Conservation (phyloP, 2,329 filamentous ascomycete genomes). For the Fusarium buxicola region DNA sequence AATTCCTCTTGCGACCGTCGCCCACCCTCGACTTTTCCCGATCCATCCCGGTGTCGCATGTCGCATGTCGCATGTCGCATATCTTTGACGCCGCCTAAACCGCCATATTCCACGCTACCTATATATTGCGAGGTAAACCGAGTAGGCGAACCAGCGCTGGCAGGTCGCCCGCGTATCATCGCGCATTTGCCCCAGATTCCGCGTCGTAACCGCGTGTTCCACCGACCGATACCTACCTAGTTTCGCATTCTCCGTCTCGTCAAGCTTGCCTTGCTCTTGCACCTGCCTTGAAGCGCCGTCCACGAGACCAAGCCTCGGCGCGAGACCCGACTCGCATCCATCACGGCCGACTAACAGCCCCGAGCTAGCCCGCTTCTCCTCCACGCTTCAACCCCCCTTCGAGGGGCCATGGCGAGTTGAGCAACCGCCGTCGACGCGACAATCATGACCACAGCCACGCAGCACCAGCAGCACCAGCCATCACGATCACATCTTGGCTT, state of each 20-base stretch:
- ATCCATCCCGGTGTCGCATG: neutral
- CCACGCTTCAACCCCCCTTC: conserved; percentile 22
- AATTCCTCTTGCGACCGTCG: conserved; percentile 20
- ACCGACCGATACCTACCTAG: conserved; percentile 5
- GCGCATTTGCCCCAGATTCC: conserved; percentile 5
- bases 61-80: conserved; percentile 1
- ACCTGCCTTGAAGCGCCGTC: conserved; percentile 6
- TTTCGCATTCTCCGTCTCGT: conserved; percentile 7
- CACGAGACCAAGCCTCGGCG: conserved; percentile 16
- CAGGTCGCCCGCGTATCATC: conserved; percentile 9
- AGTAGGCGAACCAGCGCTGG: conserved; percentile 15
- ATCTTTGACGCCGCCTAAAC: conserved; percentile 9
- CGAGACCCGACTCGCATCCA: conserved; percentile 21
- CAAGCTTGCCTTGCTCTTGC: conserved; percentile 3
- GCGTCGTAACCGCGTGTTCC: conserved; percentile 1
- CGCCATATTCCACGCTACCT: conserved; percentile 8
- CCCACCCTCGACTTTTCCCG: conserved; percentile 6
- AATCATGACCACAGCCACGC: conserved; percentile 52
- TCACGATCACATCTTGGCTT: conserved; percentile 40
- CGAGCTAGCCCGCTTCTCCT: conserved; percentile 23
- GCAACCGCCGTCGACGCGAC: conserved; percentile 45
- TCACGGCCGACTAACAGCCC: conserved; percentile 23
- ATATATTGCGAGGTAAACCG: conserved; percentile 10
- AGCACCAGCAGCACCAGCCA: conserved; percentile 49
- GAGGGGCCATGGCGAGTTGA: conserved; percentile 52